Conservation (phyloP, 2,329 filamentous ascomycete genomes). For the Venturia oleaginea region DNA sequence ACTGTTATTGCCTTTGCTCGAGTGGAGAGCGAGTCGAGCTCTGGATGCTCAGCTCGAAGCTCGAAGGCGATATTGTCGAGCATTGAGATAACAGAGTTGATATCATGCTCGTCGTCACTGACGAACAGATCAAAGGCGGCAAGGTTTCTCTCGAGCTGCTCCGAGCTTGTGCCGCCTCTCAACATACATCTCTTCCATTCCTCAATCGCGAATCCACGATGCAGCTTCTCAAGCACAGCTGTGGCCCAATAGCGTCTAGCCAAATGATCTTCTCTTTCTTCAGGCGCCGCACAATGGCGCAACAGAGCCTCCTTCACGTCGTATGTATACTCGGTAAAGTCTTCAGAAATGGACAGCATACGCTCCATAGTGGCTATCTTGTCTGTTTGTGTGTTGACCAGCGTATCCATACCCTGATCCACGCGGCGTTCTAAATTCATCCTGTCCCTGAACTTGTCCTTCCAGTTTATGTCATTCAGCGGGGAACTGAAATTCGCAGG, state of each 20-base stretch:
- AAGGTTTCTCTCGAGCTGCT: slow-evolving; percentile 63
- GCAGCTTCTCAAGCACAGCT: slow-evolving; percentile 66
- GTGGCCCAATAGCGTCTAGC: slow-evolving; percentile 70
- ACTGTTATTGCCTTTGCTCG: slow-evolving; percentile 60
- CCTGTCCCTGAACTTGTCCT: slow-evolving; percentile 36
- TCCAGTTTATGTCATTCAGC: slow-evolving; percentile 62
- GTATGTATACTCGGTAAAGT: slow-evolving; percentile 53
- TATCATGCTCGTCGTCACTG: slow-evolving; percentile 61
- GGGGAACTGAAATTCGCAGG: slow-evolving; percentile 30
- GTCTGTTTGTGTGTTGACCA: slow-evolving; percentile 42
- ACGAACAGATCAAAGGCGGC: slow-evolving; percentile 88
- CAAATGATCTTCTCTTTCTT: slow-evolving; percentile 62
- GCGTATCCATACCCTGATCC: slow-evolving; percentile 22
- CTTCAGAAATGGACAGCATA: slow-evolving; percentile 35
- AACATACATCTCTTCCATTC: slow-evolving; percentile 55
- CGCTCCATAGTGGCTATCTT: slow-evolving; percentile 51
- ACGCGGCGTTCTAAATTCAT: slow-evolving; percentile 14
- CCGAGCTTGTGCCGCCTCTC: slow-evolving; percentile 34
- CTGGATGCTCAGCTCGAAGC: slow-evolving; percentile 45
- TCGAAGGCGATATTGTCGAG: slow-evolving; percentile 54
- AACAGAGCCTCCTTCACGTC: slow-evolving; percentile 82
- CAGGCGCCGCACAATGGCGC: slow-evolving; percentile 50
- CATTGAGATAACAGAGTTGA: slow-evolving; percentile 52
- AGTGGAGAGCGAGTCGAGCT: slow-evolving; percentile 47
- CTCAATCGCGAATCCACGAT: slow-evolving; percentile 68